Evolutionary conservation across 495 filamentous ascomycete species (phyloP).

Genomic region (Annulohypoxylon maeteangense): DNA sequence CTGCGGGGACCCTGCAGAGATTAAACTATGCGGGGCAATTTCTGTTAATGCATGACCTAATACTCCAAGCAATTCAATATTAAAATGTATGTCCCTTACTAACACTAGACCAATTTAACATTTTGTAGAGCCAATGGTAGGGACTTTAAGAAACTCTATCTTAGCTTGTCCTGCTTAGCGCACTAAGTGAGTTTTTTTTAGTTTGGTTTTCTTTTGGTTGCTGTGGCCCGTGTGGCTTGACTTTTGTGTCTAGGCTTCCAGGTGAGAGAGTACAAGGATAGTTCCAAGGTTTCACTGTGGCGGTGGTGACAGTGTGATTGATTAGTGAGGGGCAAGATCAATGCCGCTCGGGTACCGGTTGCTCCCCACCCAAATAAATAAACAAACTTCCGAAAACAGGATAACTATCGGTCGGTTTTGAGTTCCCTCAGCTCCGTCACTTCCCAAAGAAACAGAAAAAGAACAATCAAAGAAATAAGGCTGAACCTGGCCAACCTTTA

Average conservation of each 20-base stretch:
- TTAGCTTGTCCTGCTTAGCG: background rate
- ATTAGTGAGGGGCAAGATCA: conserved; percentile 30
- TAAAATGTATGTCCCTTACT: background rate
- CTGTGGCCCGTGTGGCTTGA: background rate
- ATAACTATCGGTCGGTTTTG: conserved; percentile 18
- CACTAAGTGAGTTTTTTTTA: background rate
- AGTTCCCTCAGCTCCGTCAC: conserved; percentile 24
- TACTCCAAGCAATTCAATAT: background rate
- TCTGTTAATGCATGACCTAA: conserved; percentile 1
- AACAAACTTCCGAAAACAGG: conserved; percentile 49
- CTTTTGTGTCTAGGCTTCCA: background rate
- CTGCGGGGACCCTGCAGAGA: conserved; percentile 28
- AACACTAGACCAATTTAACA: background rate
- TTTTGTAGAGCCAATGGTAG: background rate
- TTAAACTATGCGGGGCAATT: conserved; percentile 28
- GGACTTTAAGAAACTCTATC: background rate
- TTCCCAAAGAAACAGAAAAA: conserved; percentile 1
- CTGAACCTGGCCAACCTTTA: conserved; percentile 23
- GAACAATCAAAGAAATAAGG: conserved; percentile 32
- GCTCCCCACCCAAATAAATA: conserved; percentile 49
- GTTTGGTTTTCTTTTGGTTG: background rate
- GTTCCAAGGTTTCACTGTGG: conserved; percentile 9
- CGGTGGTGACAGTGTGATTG: background rate
- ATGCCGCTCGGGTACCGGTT: conserved; percentile 24
- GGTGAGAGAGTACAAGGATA: background rate